These are phyloP conservation scores for Trypanosoma scelopori DNA, from an alignment of 208 protist species.

Conservation along the genomic window DNA sequence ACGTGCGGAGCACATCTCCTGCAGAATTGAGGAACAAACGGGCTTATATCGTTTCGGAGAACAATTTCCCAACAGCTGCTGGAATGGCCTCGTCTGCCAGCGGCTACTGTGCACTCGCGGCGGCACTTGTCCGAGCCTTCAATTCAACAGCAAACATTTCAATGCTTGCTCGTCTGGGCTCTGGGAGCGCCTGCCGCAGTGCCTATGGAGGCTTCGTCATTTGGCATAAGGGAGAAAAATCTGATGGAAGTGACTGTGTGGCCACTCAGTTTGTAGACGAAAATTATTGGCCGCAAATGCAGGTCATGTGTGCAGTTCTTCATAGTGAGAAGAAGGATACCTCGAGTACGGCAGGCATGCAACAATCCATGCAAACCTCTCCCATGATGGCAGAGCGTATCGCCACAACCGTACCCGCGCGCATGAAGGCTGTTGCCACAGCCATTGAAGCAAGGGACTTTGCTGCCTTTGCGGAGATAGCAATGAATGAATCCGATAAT, in stretches of 20 bases:
- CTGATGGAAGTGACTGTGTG: conserved; percentile 87
- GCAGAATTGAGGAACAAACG: conserved; percentile 45
- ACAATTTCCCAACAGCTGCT: conserved; percentile 99
- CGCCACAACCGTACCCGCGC: conserved; percentile 81
- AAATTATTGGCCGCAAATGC: conserved; percentile 94
- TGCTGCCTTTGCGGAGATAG: conserved; percentile 90
- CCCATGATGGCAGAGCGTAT: conserved; percentile 90
- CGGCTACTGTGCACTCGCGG: conserved; percentile 95
- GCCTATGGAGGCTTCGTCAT: conserved; percentile 98
- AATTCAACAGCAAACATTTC: conserved; percentile 76
- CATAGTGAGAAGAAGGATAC: conserved; percentile 94
- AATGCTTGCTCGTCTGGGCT: conserved; percentile 91
- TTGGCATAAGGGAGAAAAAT: conserved; percentile 94
- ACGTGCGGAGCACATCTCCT: conserved; percentile 54
- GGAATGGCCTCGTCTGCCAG: conserved; percentile 98
- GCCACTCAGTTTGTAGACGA: conserved; percentile 91
- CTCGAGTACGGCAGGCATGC: conserved; percentile 97
- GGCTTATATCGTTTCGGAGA: conserved; percentile 94
- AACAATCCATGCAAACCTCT: conserved; percentile 92
- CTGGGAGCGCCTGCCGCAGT: conserved; percentile 96
- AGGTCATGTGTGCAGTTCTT: conserved; percentile 92
- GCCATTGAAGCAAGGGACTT: conserved; percentile 95
- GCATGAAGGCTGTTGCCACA: conserved; percentile 90
- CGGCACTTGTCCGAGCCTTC: conserved; percentile 75
- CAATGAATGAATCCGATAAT: conserved; percentile 96